Evolutionary conservation across 331 rosid genomes (phyloP), one percentile per base, ranked within the genome.

Genomic region (Quercus lobata): DNA sequence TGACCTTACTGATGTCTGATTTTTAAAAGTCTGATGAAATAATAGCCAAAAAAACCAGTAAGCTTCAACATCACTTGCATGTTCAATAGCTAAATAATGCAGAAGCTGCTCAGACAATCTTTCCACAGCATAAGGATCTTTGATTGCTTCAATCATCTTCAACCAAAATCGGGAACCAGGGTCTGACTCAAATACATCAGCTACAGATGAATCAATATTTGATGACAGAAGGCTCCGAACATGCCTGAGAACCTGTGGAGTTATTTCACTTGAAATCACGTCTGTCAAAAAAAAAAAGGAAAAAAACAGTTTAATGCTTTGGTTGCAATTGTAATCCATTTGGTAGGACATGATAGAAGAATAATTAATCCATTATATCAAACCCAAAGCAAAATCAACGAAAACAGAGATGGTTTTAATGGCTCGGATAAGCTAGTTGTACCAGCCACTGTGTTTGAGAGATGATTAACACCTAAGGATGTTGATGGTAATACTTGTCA

Each of bases 31-130:
- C 66, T 81, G 90, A 84, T 88, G 84, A 83, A 91, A 95, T 74
- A 91, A 83, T 65, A 93, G 78, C 99, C 99, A 95, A 57, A 95
- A 84, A 80, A 89, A 85, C 99, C 99, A 93, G 79, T 91, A 93
- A 32, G 93, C 97, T 84, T 91, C 89, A 76, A 91, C 80, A 87
- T 93, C 96, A 87, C 84, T 85, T 62, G 80, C 90, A 53, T 79
- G 77, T 75, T 78, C 83, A 72, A 85, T 80, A 72, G 89, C 92
- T 86, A 95, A 90, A 78, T 84, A 84, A 79, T 78, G 93, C 75
- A 95, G 87, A 83, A 95, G 89, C 80, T 86, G 92, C 93, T 93
- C 99, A 63, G 93, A 85, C 78, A 95, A 84, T 88, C 90, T 90
- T 89, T 95, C 99, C 37, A 79, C 80, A 8, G 88, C 86, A 82